These are phyloP conservation scores for Kingdonia uniflora DNA, from an alignment of 164 flowering plant species.

Conservation along the genomic window DNA sequence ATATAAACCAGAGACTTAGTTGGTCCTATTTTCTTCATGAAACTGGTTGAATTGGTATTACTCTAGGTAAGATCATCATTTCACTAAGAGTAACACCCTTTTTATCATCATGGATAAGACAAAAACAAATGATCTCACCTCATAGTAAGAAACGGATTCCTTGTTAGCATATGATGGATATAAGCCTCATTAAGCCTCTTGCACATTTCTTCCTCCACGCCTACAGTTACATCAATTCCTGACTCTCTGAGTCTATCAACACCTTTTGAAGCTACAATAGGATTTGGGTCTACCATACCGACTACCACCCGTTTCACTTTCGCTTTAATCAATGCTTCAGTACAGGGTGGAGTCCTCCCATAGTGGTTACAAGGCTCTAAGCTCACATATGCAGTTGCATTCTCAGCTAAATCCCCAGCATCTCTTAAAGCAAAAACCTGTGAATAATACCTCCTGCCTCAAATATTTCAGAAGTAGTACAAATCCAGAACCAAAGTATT, in stretches of 20 bases:
- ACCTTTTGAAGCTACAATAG: conserved; percentile 83
- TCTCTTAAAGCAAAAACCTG: conserved; percentile 90
- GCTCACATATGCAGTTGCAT: conserved; percentile 90
- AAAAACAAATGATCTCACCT: too few relatives aligned
- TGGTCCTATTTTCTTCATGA: too few relatives aligned
- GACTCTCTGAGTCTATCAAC: conserved; percentile 52
- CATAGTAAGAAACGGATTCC: conserved; percentile 64
- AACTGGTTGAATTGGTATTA: too few relatives aligned
- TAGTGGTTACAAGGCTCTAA: conserved; percentile 93
- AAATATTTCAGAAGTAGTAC: conserved; percentile 13
- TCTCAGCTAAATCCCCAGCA: conserved; percentile 77
- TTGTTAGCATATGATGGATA: conserved; percentile 69
- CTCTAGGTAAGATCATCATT: too few relatives aligned
- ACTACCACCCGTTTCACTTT: conserved; percentile 82
- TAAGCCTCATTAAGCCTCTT: conserved; percentile 70
- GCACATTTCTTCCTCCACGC: conserved; percentile 86
- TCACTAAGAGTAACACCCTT: too few relatives aligned
- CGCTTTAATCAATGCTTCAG: conserved; percentile 81
- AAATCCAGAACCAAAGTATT: too few relatives aligned
- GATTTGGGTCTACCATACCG: conserved; percentile 98
- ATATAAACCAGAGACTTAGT: too few relatives aligned
- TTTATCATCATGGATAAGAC: too few relatives aligned
- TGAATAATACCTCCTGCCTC: conserved; percentile 11
- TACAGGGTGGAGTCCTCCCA: conserved; percentile 94
- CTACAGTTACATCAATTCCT: conserved; percentile 66